Base-by-base conservation (phyloP, 83 land plant species). In the Diphasiastrum complanatum region DNA sequence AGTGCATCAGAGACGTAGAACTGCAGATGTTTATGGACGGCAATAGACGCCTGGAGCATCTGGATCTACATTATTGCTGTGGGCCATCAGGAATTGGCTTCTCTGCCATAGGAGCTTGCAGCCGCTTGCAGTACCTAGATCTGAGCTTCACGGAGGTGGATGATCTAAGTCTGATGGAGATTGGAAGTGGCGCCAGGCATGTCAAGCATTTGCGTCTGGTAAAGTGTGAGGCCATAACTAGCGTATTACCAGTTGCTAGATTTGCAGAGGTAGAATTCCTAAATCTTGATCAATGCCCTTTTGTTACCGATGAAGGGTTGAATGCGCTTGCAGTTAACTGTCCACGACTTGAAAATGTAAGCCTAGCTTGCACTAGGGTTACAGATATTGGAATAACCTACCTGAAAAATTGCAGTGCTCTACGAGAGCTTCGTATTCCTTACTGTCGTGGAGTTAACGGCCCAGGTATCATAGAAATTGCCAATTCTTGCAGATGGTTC, bases 271-370 rank as follows among this genome's bases (percentile, higher is more conserved):
- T 77, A 31, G 68, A 74, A 32, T 58, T 54, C 34, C 73, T 77
- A 18, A 56, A 61, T 35, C 64, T 77, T 2, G 72, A 74, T 30
- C 64, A 68, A 14, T 74, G 80, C 45, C 43, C 70, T 0, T 73
- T 67, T 45, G 69, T 77, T 10, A 74, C 67, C 3, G 78, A 77
- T 60, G 80, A 73, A 48, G 80, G 80, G 33, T 59, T 77, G 19
- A 60, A 58, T 29, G 32, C 29, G 24, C 36, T 77, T 6, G 67
- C 68, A 4, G 33, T 24, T 2, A 33, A 50, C 0, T 77, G 80
- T 58, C 41, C 25, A 2, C 66, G 58, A 25, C 51, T 77, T 27
- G 30, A 45, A 16, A 51, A 73, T 37, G 51, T 77, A 47, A 77
- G 69, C 73, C 35, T 77, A 45, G 64, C 69, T 10, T 68, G 32